Percentiles rank a stretch among this genome's conserved stretches.
Conservation (phyloP, 164 flowering plant genomes). For the Malania oleifera region DNA sequence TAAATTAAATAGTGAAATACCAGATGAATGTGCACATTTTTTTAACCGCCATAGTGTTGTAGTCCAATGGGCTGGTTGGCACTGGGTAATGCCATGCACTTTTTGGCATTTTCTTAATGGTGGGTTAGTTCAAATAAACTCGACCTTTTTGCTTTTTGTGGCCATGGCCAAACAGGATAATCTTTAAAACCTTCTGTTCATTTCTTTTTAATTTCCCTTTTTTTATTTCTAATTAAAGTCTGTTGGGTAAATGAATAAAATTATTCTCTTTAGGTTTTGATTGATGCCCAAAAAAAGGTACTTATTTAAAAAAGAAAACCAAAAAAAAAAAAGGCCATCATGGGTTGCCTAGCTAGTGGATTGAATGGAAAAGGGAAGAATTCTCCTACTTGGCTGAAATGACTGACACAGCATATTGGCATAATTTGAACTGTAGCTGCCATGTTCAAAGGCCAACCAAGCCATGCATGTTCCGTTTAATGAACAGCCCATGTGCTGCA, state of each 20-base stretch:
- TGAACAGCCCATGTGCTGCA: conserved; percentile 24
- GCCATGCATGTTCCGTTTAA: conserved; percentile 24
- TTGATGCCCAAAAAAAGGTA: not conserved
- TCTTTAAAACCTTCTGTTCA: conserved; percentile 3
- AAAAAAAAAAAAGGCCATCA: conserved; percentile 10
- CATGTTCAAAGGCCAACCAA: conserved; percentile 29
- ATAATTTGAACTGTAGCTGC: conserved; percentile 19
- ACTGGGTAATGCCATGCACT: not conserved
- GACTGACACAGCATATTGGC: conserved; percentile 14
- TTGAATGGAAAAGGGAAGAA: not conserved
- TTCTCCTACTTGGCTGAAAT: conserved; percentile 15
- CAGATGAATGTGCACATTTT: not conserved
- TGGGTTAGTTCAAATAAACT: not conserved
- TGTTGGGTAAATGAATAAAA: too few species aligned
- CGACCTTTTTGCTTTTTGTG: conserved; percentile 5
- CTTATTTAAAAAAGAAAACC: too few species aligned
- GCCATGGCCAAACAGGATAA: conserved; percentile 1
- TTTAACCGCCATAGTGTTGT: conserved; percentile 7
- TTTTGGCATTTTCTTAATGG: conserved; percentile 8
- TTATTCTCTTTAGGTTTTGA: conserved; percentile 6
- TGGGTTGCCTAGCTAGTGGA: conserved; percentile 19
- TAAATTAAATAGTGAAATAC: not conserved
- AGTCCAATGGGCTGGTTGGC: not conserved
- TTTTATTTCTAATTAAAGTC: too few species aligned
- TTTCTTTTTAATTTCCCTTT: too few species aligned